These are phyloP conservation scores for Macrophomina phaseolina DNA, from an alignment of 2,329 filamentous ascomycete genomes.

Conservation along the genomic window DNA sequence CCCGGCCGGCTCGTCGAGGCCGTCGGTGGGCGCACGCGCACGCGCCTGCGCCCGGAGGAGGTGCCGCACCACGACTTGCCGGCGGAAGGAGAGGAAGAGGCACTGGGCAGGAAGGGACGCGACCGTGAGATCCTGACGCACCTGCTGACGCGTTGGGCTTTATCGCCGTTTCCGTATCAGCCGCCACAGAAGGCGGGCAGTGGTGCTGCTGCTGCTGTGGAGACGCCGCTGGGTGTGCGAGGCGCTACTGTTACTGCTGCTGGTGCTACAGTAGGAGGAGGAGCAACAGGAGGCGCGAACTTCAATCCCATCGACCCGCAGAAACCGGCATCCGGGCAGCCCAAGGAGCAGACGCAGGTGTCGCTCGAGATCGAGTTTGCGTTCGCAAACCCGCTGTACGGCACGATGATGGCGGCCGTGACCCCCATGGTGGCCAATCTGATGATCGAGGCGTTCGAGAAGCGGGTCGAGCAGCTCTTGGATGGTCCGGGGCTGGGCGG, in stretches of 20 bases:
- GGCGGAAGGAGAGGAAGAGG: neutral
- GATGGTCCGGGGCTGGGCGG: slow-evolving; percentile 20
- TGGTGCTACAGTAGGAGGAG: too few relatives aligned
- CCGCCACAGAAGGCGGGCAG: slow-evolving; percentile 38
- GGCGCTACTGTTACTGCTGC: neutral
- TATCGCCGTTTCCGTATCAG: slow-evolving; percentile 58
- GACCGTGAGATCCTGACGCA: slow-evolving; percentile 64
- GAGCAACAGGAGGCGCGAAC: slow-evolving; percentile 47
- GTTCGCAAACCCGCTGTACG: slow-evolving; percentile 89
- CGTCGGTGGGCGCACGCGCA: slow-evolving; percentile 31
- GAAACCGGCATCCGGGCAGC: slow-evolving; percentile 31
- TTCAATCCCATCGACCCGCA: slow-evolving; percentile 30
- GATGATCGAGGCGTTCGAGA: slow-evolving; percentile 95
- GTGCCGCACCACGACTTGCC: slow-evolving; percentile 21
- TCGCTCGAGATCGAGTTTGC: slow-evolving; percentile 77
- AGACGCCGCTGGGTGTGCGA: slow-evolving; percentile 31
- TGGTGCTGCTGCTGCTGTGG: neutral
- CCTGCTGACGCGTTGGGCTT: slow-evolving; percentile 72
- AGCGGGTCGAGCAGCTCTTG: slow-evolving; percentile 68
- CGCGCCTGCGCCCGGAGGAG: slow-evolving; percentile 20
- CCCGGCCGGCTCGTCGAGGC: slow-evolving; percentile 53
- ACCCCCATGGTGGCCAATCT: slow-evolving; percentile 82
- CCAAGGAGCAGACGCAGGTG: slow-evolving; percentile 69
- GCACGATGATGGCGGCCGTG: slow-evolving; percentile 77
- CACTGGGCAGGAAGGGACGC: slow-evolving; percentile 7